phyloP scores from a whole-genome alignment of 805 yeast genomes.

The Starmerella asiatica region DNA sequence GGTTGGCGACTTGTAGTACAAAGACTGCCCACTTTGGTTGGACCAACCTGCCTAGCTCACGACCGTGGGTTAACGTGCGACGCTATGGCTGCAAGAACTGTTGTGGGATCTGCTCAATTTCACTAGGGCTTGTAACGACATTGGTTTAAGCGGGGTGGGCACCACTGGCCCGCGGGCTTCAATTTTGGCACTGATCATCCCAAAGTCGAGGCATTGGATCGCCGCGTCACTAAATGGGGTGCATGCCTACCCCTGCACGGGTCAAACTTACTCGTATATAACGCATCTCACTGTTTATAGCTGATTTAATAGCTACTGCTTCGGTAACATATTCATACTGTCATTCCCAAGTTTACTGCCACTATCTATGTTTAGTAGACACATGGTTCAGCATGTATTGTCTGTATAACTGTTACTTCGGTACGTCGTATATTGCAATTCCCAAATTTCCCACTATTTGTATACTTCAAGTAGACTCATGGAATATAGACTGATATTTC shows the following conservation, averaged over 20 bases:
- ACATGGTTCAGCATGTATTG: too few relatives aligned
- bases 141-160: constrained; percentile 96
- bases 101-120: constrained; percentile 96
- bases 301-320: too few relatives aligned
- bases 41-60: constrained; percentile 99
- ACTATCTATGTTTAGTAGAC: too few relatives aligned
- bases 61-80: constrained; percentile 96
- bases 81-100: constrained; percentile 94
- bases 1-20: constrained; percentile 66
- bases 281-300: too few relatives aligned
- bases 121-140: constrained; percentile 88
- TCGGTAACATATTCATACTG: too few relatives aligned
- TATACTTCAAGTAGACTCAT: too few relatives aligned
- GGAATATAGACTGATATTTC: too few relatives aligned
- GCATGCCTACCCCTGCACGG: constrained; percentile 97
- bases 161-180: constrained; percentile 99
- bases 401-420: too few relatives aligned
- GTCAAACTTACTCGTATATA: constrained; percentile 98
- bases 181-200: constrained; percentile 85
- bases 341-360: too few relatives aligned
- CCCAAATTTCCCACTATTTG: too few relatives aligned
- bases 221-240: constrained; percentile 78
- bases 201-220: constrained; percentile 84
- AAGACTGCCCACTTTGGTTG: constrained; percentile 95
- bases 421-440: too few relatives aligned